These are phyloP conservation scores for Croton laevigatus DNA, from an alignment of 441 rosid species.

Conservation along the genomic window DNA sequence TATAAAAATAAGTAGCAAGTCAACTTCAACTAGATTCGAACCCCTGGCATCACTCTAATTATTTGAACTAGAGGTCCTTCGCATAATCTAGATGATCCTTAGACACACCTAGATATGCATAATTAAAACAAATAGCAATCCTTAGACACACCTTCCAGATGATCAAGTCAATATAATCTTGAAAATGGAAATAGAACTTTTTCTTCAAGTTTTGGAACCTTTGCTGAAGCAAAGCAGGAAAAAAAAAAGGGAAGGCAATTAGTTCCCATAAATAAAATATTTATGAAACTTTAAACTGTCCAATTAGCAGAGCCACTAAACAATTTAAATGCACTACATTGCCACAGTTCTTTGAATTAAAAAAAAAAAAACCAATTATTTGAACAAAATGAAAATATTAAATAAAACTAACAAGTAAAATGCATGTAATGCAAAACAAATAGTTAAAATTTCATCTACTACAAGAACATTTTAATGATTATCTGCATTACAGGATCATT, in stretches of 20 bases:
- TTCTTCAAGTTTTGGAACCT: slow-evolving; percentile 82
- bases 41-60: no score
- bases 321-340: slow-evolving; percentile 11
- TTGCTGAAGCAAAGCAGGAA: slow-evolving; percentile 36
- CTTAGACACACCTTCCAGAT: slow-evolving; percentile 76
- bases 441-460: neutral
- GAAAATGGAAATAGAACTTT: slow-evolving; percentile 91
- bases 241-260: slow-evolving; percentile 16
- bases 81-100: no score
- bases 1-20: slow-evolving; percentile 15
- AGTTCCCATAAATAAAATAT: slow-evolving; percentile 13
- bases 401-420: neutral
- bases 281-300: slow-evolving; percentile 6
- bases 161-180: slow-evolving; percentile 87
- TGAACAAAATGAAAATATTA: neutral
- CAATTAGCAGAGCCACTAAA: slow-evolving; percentile 5
- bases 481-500: no score
- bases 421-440: neutral
- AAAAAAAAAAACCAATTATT: neutral
- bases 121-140: slow-evolving; percentile 8
- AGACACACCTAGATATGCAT: neutral
- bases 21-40: neutral
- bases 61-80: no score
- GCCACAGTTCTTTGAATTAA: neutral
- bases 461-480: neutral